Evolutionary conservation across 129 eudicot genomes (phyloP), one percentile per base, ranked within the genome.

Genomic region (Flaveria bidentis): DNA sequence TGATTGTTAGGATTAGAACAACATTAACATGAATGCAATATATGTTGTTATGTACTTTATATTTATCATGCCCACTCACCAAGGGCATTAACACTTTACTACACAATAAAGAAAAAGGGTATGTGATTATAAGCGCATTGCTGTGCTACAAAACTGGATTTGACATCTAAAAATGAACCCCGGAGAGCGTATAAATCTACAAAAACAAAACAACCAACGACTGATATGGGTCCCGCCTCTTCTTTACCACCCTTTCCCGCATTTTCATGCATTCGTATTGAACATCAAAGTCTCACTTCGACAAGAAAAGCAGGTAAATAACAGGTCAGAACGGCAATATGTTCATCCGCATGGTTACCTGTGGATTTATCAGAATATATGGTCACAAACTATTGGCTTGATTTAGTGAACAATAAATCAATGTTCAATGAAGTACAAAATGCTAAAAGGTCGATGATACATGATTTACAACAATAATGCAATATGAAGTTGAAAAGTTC

Each of bases 151-250:
- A 74, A 80, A 80, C 70, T 56, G 55, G 53, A 78, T 70, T 26
- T 26, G 63, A 51, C 52, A 58, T 28, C 64, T 60, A n/a, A 67
- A 68, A 45, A 80, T 45, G 75, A 80, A 74, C 84, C 75, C 79
- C 62, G 33, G 22, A 74, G 56, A 25, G 42, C 63, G 77, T 62
- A 62, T 62, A 50, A 11, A 79, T 63, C 83, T 63, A 62, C 46
- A 79, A 62, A 12, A 77, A 53, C 45, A 20, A 76, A 51, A 62
- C 25, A 30, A 13, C 77, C 62, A 61, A 78, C 41, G 20, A 49
- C 76, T 71, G 56, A 49, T 53, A 18, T 14, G 77, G 72, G 62
- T 71, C 82, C 71, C 13, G 49, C 28, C 39, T 78, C 55, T 46
- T 39, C 17, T 71, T 36, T 71, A 18, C 33, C 41, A 52, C 12